Evolutionary conservation across 257 asterid genomes (phyloP), one percentile per base, ranked within the genome.

Genomic region (Jasminum sambac): DNA sequence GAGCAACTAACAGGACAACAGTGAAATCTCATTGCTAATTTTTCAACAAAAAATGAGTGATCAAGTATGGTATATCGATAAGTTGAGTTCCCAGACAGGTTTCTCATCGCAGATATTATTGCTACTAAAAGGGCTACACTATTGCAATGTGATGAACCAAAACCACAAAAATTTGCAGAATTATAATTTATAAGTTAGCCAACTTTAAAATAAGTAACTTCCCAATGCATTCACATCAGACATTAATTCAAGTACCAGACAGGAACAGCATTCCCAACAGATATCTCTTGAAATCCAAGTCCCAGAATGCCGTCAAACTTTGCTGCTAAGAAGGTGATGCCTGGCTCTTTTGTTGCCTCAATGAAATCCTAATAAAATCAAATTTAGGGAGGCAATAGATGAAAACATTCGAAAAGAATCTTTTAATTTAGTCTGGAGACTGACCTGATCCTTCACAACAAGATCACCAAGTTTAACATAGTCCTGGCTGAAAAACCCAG

Each of bases 241-340:
- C 5, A 50, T 17, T 50, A n/a, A 50, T 50, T 50, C 59, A 7
- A 50, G 59, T 86, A 91, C 96, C 98, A 91, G 85, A 92, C 85
- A 34, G 98, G 98, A 78, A 89, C 85, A 66, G 86, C 85, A 63
- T 86, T 66, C 59, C 96, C 96, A 26, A 89, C 94, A 60, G 98
- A 88, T 60, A 92, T 92, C 79, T 92, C 98, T 79, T 86, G 89
- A 75, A 92, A 92, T 74, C 98, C 98, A 57, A 92, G 98, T 64
- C 98, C 98, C 55, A 92, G 96, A 67, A 92, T 89, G 34, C 98
- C 98, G 79, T 92, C 98, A 77, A 92, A 92, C 83, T 88, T 92
- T 70, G 96, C 91, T 3, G 89, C 93, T 90, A 92, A 77, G 75
- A 92, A 92, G 37, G 92, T 86, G 74, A 92, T 78, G 77, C 98